A percentile compares a stretch with the other conserved stretches of the same genome.
These are phyloP conservation scores for Brassica napus DNA, from an alignment of 345 rosid species.

Conservation along the genomic window Da-Ae NC_063452.1:58759501-58760000, in stretches of 20 bases:
- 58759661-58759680: conserved; percentile 79
- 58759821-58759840: no score
- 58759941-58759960: conserved; percentile 69
- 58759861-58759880: no score
- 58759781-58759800: no score
- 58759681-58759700: conserved; percentile 91
- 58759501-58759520: background rate
- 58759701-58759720: conserved; percentile 54
- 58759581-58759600: conserved; percentile 90
- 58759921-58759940: background rate
- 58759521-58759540: background rate
- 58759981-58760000: conserved; percentile 77
- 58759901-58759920: background rate
- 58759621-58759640: conserved; percentile 83
- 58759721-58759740: conserved; percentile 75
- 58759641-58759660: conserved; percentile 79
- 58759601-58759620: conserved; percentile 82
- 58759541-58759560: conserved; percentile 56
- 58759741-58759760: conserved; percentile 61
- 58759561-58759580: conserved; percentile 84
- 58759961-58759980: conserved; percentile 70
- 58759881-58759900: background rate
- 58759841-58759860: no score
- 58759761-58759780: background rate
- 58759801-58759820: no score